Evolutionary conservation across 2,329 filamentous ascomycete genomes (phyloP), one percentile per base, ranked within the genome.

Genomic region (Paecilomyces formosus): DNA sequence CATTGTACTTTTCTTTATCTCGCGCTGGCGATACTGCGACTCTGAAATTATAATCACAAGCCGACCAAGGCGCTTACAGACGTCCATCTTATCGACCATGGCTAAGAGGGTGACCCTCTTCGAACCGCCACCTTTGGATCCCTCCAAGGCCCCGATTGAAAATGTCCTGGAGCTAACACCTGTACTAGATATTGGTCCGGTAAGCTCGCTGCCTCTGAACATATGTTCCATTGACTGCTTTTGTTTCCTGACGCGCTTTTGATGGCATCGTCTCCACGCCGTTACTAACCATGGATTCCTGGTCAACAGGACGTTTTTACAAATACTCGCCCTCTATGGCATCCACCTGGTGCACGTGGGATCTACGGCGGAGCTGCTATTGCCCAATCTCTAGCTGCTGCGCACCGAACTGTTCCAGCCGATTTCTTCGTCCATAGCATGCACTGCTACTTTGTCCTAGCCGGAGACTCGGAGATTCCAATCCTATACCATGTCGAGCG

Each of bases 381-480:
- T 66, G 92, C 93, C 54, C 93, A 97, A 81, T 92, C 85, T 68
- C 87, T 97, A 26, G 84, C 89, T 53, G 91, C 94, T 1, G 94
- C 91, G 24, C 92, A 96, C 74, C 85, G 86, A 70, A 99, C 94
- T 8, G 90, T 99, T 1, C 88, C 88, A 0, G 64, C 72, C 35
- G 81, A 89, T 71, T 97, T 96, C 75, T 84, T 87, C 60, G 86
- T 94, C 55, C 94, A 99, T 80, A 93, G 88, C 70, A 97, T 96
- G 89, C 94, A 99, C 82, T 97, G 94, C 83, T 99, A 97, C 80
- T 99, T 99, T 74, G 87, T 99, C 33, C 86, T 97, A 1, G 92
- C 93, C 3, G 94, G 94, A 28, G 89, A 93, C 69, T 82, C 85
- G 12, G 85, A 88, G 60, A 88, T 94, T 18, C 93, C 94, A 31